Percentiles rank a stretch among this genome's conserved stretches.
These are phyloP conservation scores for Chaetomium sp. DNA, from an alignment of 2,329 filamentous ascomycete species.

Conservation along the genomic window DNA sequence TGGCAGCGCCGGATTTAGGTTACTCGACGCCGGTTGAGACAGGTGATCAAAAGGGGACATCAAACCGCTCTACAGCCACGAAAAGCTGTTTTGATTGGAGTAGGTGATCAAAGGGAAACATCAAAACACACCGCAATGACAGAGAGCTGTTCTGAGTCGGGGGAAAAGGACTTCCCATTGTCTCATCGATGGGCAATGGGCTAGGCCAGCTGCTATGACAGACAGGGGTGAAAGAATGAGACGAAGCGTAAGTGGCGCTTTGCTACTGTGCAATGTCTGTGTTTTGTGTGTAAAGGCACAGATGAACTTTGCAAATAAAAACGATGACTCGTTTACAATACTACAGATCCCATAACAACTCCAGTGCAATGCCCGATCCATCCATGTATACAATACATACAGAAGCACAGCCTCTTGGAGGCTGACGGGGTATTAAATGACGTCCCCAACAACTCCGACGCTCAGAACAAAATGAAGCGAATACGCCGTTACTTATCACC, in stretches of 20 bases:
- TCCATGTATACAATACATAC: background rate
- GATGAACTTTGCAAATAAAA: background rate
- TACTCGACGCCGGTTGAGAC: background rate
- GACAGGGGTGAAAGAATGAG: background rate
- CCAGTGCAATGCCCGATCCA: constrained; percentile 20
- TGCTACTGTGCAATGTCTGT: background rate
- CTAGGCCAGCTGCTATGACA: background rate
- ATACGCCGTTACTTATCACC: constrained; percentile 9
- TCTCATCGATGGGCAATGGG: background rate
- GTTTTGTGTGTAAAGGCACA: background rate
- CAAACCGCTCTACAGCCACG: background rate
- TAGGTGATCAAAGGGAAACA: background rate
- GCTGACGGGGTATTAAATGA: constrained; percentile 18
- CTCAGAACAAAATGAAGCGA: constrained; percentile 1
- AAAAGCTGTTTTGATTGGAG: background rate
- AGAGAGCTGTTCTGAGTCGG: background rate
- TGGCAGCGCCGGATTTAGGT: background rate
- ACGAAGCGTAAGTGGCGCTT: background rate
- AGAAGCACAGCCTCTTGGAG: background rate
- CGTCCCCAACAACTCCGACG: constrained; percentile 9
- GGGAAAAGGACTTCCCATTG: background rate
- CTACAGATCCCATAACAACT: constrained; percentile 11
- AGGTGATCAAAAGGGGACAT: background rate
- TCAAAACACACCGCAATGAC: background rate
- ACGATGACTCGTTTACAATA: background rate